Conservation (phyloP, 1,139 yeast species). For the Arxiozyma bovina region DNA sequence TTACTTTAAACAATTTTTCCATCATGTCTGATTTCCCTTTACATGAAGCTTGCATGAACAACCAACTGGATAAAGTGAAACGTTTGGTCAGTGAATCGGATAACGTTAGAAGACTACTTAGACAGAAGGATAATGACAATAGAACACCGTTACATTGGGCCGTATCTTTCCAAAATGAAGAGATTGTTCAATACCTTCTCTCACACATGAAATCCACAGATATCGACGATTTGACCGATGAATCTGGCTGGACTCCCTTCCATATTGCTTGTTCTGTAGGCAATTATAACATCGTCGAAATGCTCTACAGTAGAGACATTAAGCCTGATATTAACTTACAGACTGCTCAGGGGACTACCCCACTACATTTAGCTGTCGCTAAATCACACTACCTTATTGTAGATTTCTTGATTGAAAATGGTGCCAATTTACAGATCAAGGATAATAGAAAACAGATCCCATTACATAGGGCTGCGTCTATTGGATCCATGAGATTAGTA, state of each 20-base stretch:
- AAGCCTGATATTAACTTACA: constrained; percentile 41
- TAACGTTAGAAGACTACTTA: constrained; percentile 8
- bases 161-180: constrained; percentile 50
- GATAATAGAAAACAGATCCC: constrained; percentile 63
- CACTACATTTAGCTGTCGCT: constrained; percentile 67
- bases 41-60: constrained; percentile 29
- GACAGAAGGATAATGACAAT: constrained; percentile 54
- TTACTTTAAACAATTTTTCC: background rate
- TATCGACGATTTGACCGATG: constrained; percentile 60
- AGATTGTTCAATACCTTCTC: constrained; percentile 36
- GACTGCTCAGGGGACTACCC: constrained; percentile 61
- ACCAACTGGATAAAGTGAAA: constrained; percentile 20
- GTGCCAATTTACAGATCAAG: constrained; percentile 55
- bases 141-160: constrained; percentile 92
- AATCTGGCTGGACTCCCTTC: constrained; percentile 79
- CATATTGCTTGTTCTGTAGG: constrained; percentile 80
- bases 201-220: constrained; percentile 37
- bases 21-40: constrained; percentile 14
- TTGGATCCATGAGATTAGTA: constrained; percentile 53
- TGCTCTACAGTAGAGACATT: constrained; percentile 37
- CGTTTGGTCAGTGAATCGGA: constrained; percentile 15
- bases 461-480: constrained; percentile 76
- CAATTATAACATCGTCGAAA: constrained; percentile 42
- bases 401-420: constrained; percentile 41
- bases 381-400: constrained; percentile 53